Evolutionary conservation across 495 filamentous ascomycete species (phyloP), one percentile per base, ranked within the genome.

Genomic region (Podospora australis): DNA sequence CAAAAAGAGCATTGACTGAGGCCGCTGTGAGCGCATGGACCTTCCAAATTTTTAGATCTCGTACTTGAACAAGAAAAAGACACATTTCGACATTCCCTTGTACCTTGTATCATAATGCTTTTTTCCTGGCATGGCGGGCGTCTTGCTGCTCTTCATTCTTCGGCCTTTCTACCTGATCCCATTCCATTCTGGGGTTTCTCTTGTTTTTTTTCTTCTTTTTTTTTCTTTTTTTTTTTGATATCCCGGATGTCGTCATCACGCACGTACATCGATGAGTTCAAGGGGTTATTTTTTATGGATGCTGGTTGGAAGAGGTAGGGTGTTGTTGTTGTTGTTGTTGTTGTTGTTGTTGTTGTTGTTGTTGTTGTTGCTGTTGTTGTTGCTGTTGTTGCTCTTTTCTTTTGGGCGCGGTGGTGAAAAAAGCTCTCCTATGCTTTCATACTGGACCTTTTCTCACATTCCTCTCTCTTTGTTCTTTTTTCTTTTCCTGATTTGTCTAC

Each of bases 1-100:
- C 29, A 63, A 63, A 40, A 62, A 65, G 62, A 65, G 61, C 54
- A 49, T 60, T 29, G 58, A 60, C 56, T 54, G 41, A 30, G 13
- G 14, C 4, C 16, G 39, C 23, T 9, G 43, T 45, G 26, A 17
- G 13, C 14, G 21, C 9, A 22, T 30, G 16, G 24, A 44, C 34
- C 29, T 11, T 28, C 30, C 30, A 35, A 46, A 30, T 30, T 30
- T 6, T 30, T n/a, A n/a, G n/a, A n/a, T n/a, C n/a, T n/a, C n/a
- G n/a, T n/a, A n/a, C n/a, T n/a, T n/a, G n/a, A n/a, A n/a, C n/a
- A n/a, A n/a, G n/a, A n/a, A n/a, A n/a, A n/a, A n/a, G n/a, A n/a
- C n/a, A n/a, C n/a, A n/a, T n/a, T 40, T 40, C 8, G 19, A 40
- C 16, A 40, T 24, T 40, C 38, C 17, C 14, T 30, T 49, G 46